These are phyloP conservation scores for Wickerhamiella azyma DNA, from an alignment of 805 yeast species.

Conservation along the genomic window DNA sequence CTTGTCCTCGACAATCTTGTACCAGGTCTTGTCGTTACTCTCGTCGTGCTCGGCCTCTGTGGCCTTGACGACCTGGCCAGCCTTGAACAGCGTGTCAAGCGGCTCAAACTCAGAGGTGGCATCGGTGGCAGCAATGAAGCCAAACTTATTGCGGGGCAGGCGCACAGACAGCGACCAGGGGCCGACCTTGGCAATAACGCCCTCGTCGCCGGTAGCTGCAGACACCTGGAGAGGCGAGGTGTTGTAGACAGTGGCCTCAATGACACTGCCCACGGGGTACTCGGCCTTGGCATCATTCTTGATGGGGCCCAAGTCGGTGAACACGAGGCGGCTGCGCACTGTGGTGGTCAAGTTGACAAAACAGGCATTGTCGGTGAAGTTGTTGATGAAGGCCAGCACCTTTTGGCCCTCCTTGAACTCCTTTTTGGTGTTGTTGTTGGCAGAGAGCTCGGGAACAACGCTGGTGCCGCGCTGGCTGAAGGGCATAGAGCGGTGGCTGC, in stretches of 20 bases:
- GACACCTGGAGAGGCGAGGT: slow-evolving; percentile 39
- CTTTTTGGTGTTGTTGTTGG: slow-evolving; percentile 24
- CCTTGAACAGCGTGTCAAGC: slow-evolving; percentile 21
- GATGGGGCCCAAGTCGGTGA: slow-evolving; percentile 37
- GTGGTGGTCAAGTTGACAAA: slow-evolving; percentile 62
- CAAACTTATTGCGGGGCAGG: slow-evolving; percentile 48
- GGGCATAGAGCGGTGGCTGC: slow-evolving; percentile 54
- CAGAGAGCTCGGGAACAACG: slow-evolving; percentile 49
- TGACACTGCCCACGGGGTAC: slow-evolving; percentile 61
- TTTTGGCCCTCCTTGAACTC: slow-evolving; percentile 38
- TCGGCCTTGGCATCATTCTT: slow-evolving; percentile 36
- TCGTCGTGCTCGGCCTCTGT: slow-evolving; percentile 7
- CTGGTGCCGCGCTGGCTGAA: slow-evolving; percentile 46
- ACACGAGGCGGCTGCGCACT: slow-evolving; percentile 50
- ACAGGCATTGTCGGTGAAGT: slow-evolving; percentile 41
- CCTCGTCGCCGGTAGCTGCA: slow-evolving; percentile 37
- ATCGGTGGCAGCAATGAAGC: slow-evolving; percentile 60
- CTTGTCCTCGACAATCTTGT: slow-evolving; percentile 15
- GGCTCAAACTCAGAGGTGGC: slow-evolving; percentile 55
- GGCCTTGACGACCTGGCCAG: slow-evolving; percentile 45
- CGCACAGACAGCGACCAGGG: slow-evolving; percentile 54
- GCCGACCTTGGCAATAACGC: slow-evolving; percentile 43
- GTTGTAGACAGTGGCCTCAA: slow-evolving; percentile 41
- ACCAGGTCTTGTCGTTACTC: slow-evolving; percentile 8
- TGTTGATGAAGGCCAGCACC: slow-evolving; percentile 51